A percentile compares a stretch with the other conserved stretches of the same genome.
Evolutionary conservation across 2,329 filamentous ascomycete genomes (phyloP).

Genomic region (Alternaria triticimaculans): DNA sequence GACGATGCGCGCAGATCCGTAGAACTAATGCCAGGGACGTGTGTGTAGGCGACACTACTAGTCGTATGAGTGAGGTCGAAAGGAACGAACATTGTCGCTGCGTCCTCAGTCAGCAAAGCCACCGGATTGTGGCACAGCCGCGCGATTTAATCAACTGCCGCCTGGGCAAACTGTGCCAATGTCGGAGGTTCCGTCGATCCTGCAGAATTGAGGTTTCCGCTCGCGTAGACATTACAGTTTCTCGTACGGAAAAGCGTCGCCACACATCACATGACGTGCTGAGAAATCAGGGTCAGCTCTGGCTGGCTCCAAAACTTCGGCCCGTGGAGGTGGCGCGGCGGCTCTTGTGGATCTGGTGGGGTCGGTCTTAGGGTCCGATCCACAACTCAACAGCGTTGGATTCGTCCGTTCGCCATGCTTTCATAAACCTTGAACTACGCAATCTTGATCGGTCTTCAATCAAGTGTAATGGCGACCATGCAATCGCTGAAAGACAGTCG

Average conservation of each 20-base stretch:
- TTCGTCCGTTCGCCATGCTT: slow-evolving; percentile 7
- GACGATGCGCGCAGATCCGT: not conserved
- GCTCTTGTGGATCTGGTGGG: slow-evolving; percentile 9
- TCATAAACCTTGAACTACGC: slow-evolving; percentile 1
- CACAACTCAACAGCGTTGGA: not conserved
- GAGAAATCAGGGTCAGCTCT: slow-evolving; percentile 1
- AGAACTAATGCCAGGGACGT: not conserved
- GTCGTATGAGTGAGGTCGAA: not conserved
- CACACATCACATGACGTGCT: slow-evolving; percentile 9
- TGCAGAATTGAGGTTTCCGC: not conserved
- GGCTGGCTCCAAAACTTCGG: not conserved
- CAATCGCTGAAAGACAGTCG: slow-evolving; percentile 34
- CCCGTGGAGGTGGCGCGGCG: slow-evolving; percentile 11
- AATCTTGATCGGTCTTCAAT: not conserved
- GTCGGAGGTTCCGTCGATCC: not conserved
- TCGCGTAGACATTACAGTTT: not conserved
- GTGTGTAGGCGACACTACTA: not conserved
- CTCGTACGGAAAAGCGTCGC: not conserved
- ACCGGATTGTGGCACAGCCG: not conserved
- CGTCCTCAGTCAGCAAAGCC: not conserved
- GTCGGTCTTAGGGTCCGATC: slow-evolving; percentile 6
- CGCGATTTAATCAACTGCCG: not conserved
- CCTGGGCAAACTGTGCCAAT: not conserved
- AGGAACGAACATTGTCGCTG: not conserved
- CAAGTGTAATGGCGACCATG: slow-evolving; percentile 17